These are phyloP conservation scores for Monosporozyma siamensis DNA, from an alignment of 805 yeast genomes.

Conservation along the genomic window DNA sequence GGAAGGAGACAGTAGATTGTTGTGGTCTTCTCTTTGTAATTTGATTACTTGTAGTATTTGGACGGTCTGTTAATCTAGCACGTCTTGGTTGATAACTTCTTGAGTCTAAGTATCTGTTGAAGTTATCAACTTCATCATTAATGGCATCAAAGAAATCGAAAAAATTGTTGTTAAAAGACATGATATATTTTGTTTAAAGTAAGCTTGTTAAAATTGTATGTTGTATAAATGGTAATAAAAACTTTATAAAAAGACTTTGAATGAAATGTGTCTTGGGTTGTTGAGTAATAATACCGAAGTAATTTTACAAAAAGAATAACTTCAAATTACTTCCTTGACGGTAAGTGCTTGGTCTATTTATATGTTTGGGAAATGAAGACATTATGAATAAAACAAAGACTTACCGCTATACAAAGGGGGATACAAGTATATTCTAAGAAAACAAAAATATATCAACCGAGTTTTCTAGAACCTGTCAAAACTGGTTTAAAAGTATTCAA, in stretches of 20 bases:
- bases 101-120: conserved; percentile 29
- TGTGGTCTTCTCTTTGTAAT: conserved; percentile 5
- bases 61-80: conserved; percentile 9
- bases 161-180: conserved; percentile 36
- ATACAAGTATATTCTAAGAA: too few relatives aligned
- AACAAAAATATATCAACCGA: neutral
- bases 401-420: too few relatives aligned
- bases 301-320: neutral
- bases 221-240: too few relatives aligned
- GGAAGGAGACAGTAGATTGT: neutral
- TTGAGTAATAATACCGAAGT: neutral
- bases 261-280: neutral
- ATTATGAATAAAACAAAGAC: too few relatives aligned
- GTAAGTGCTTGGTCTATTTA: neutral
- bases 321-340: neutral
- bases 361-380: neutral
- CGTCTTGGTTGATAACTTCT: conserved; percentile 22
- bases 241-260: neutral
- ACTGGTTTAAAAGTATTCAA: neutral
- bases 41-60: neutral
- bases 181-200: conserved; percentile 6
- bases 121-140: conserved; percentile 34
- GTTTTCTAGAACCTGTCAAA: neutral
- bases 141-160: conserved; percentile 37
- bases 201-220: too few relatives aligned